Evolutionary conservation across 176 grass and related monocot species (phyloP), one percentile per base, ranked within the genome.

Genomic region (Musa beccarii): DNA sequence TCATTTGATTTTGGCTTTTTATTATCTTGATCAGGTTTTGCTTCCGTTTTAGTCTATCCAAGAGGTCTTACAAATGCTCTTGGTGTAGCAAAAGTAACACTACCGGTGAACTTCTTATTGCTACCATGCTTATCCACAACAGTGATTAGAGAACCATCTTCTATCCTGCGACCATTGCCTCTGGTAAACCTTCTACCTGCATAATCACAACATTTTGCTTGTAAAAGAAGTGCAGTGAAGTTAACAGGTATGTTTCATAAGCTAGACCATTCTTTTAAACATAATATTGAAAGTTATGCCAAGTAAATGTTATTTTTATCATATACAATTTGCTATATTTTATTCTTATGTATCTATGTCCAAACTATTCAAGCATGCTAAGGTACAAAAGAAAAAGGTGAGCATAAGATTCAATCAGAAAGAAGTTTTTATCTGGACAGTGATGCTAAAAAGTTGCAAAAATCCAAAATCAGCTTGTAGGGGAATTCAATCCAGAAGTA

Each of bases 1-100:
- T 94, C 88, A 77, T 98, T 98, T 51, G 95, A 98, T 66, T 98
- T 98, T 21, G 89, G 71, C 78, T 87, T 81, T 84, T 85, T 88
- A 50, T 69, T 22, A 1, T 49, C 87, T 78, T 55, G 59, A 65
- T 89, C 85, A 12, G 80, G 23, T 63, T 83, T 90, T 15, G 72
- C 86, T 65, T 93, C 85, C 52, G 73, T 89, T 59, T 81, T 82
- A 68, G 79, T 91, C 78, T 74, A 86, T 15, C 90, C 95, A 77
- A 89, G 90, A 28, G 86, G 82, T 85, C 83, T 93, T 71, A 82
- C 57, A 78, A 98, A 11, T 50, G 95, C 72, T 67, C 90, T 82
- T 54, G 95, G 95, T 56, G 88, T 86, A 17, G 85, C 83, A 69
- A 75, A 78, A 54, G 95, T 98, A 74, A 71, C 88, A 72, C 86